Percentiles rank a stretch among this genome's conserved stretches.
phyloP scores from a whole-genome alignment of 306 rosid species.

The Glycine soja region DNA sequence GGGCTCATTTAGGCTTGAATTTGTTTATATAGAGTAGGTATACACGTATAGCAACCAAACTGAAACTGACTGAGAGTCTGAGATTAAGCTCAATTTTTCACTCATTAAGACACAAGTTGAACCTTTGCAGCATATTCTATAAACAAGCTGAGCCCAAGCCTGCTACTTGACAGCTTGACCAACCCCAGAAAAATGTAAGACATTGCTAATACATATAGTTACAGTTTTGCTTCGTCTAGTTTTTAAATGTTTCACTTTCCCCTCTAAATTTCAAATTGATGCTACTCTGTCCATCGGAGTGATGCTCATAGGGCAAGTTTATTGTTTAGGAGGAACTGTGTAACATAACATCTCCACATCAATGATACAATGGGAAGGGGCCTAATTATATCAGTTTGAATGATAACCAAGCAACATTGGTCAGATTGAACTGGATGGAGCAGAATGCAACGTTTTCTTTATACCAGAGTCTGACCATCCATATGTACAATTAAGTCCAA shows the following conservation, averaged over 20 bases:
- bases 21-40: too few species aligned
- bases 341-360: neutral
- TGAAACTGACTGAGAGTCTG: too few species aligned
- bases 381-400: constrained; percentile 6
- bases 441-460: neutral
- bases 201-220: neutral
- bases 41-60: too few species aligned
- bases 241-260: neutral
- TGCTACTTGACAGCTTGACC: too few species aligned
- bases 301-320: neutral
- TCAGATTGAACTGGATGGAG: constrained; percentile 5
- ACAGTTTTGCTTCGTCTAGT: constrained; percentile 19
- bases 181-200: too few species aligned
- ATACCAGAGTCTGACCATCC: neutral
- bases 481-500: too few species aligned
- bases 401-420: neutral
- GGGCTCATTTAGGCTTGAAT: neutral
- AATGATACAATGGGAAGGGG: neutral
- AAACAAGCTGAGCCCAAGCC: too few species aligned
- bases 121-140: too few species aligned
- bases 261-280: constrained; percentile 25
- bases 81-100: too few species aligned
- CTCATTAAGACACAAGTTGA: too few species aligned
- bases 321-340: neutral
- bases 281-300: neutral